Base-by-base conservation (phyloP, 371 early-diverging fungal genomes). In the Mortierella sp. region DNA sequence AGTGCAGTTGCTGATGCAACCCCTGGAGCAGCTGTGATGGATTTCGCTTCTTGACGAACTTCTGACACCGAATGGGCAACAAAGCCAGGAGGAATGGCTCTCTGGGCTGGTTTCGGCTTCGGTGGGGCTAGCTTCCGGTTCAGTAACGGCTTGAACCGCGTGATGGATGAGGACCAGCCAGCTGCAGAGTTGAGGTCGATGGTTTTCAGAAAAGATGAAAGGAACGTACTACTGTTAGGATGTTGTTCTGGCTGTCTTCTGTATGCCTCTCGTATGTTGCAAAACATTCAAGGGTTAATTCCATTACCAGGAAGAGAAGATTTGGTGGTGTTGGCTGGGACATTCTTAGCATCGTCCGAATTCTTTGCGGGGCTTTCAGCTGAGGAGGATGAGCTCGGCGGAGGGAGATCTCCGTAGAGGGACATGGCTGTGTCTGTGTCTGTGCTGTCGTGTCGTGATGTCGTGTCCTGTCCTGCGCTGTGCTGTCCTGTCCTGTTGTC, bases 401-500 rank as follows among this genome's bases (percentile, higher is more conserved):
- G 75, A 21, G 75, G 75, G 7, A 75, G 58, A 51, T 75, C 75
- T 30, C 75, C 75, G 50, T 75, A 75, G 44, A 75, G 64, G 6
- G 75, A 75, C 75, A 75, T 75, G 27, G 11, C 17, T 11, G n/a
- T n/a, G n/a, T n/a, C n/a, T n/a, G n/a, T n/a, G n/a, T n/a, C n/a
- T 39, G 39, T 39, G 39, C 5, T 11, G 4, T 39, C n/a, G n/a
- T n/a, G n/a, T n/a, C n/a, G n/a, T n/a, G n/a, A n/a, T n/a, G n/a
- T n/a, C n/a, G n/a, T n/a, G n/a, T n/a, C n/a, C n/a, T n/a, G n/a
- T n/a, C n/a, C n/a, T n/a, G n/a, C n/a, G n/a, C n/a, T n/a, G n/a
- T n/a, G n/a, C n/a, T n/a, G n/a, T n/a, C n/a, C n/a, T n/a, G n/a
- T n/a, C n/a, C n/a, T n/a, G n/a, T n/a, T n/a, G n/a, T n/a, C n/a